Conservation (phyloP, 805 yeast genomes). For the Cyberlindnera samutprakarnensis region DNA sequence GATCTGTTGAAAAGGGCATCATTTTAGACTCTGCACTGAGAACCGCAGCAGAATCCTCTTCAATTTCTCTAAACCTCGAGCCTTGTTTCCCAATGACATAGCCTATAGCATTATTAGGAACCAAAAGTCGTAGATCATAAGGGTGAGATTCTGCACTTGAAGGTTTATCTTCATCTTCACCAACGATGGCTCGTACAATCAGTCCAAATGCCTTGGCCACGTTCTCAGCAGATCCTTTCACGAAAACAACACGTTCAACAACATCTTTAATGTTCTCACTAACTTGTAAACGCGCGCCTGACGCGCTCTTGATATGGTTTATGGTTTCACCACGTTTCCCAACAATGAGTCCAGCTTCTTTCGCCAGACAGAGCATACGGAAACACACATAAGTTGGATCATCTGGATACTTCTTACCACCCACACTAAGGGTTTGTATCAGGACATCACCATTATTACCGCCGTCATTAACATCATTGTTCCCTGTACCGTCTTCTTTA, state of each 20-base stretch:
- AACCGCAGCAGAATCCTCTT: slow-evolving; percentile 72
- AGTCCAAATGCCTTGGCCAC: slow-evolving; percentile 80
- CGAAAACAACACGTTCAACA: slow-evolving; percentile 67
- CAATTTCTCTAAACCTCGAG: slow-evolving; percentile 67
- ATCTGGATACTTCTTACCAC: slow-evolving; percentile 19
- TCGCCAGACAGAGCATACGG: slow-evolving; percentile 68
- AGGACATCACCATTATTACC: too few species aligned
- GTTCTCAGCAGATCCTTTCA: slow-evolving; percentile 67
- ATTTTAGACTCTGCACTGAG: slow-evolving; percentile 67
- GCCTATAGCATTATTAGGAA: slow-evolving; percentile 78
- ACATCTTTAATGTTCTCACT: slow-evolving; percentile 66
- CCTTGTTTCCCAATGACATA: slow-evolving; percentile 77
- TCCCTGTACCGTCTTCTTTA: too few species aligned
- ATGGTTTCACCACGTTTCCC: slow-evolving; percentile 79
- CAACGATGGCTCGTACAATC: slow-evolving; percentile 56
- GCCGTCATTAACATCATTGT: too few species aligned
- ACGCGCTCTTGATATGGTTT: slow-evolving; percentile 51
- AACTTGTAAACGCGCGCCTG: slow-evolving; percentile 60
- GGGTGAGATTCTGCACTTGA: slow-evolving; percentile 48
- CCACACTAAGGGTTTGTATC: too few species aligned
- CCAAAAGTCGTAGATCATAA: slow-evolving; percentile 50
- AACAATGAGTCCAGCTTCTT: slow-evolving; percentile 67
- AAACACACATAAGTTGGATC: slow-evolving; percentile 60
- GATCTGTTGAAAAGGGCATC: slow-evolving; percentile 70
- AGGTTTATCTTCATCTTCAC: slow-evolving; percentile 59